Conservation (phyloP, 2,329 filamentous ascomycete species). For the Talaromyces sp. region DNA sequence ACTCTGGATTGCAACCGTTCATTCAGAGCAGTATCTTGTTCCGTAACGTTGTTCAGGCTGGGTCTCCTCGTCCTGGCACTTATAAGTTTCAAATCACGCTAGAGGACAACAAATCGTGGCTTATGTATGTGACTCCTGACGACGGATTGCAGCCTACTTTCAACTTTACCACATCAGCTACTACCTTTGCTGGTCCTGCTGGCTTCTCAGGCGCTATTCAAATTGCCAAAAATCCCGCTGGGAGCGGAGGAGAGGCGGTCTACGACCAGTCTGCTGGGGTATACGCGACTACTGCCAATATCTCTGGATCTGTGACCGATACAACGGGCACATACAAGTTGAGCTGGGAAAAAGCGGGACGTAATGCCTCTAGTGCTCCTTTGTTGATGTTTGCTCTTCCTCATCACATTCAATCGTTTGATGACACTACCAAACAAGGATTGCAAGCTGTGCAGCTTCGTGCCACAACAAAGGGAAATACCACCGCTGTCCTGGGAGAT, state of each 20-base stretch:
- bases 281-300: slow-evolving; percentile 61
- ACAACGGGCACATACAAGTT: slow-evolving; percentile 68
- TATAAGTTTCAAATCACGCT: slow-evolving; percentile 73
- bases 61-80: slow-evolving; percentile 56
- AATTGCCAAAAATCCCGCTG: slow-evolving; percentile 68
- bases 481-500: slow-evolving; percentile 66
- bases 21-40: slow-evolving; percentile 75
- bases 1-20: slow-evolving; percentile 64
- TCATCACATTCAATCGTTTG: slow-evolving; percentile 77
- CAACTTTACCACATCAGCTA: slow-evolving; percentile 58
- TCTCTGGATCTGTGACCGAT: slow-evolving; percentile 58
- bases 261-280: slow-evolving; percentile 74
- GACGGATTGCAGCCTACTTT: slow-evolving; percentile 62
- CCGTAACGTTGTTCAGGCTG: slow-evolving; percentile 55
- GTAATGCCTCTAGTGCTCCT: slow-evolving; percentile 47
- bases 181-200: slow-evolving; percentile 58
- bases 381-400: slow-evolving; percentile 84
- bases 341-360: slow-evolving; percentile 66
- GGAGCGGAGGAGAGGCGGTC: slow-evolving; percentile 56
- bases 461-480: slow-evolving; percentile 80
- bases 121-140: slow-evolving; percentile 66
- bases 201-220: slow-evolving; percentile 78
- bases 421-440: slow-evolving; percentile 49
- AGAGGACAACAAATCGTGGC: slow-evolving; percentile 70
- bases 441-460: slow-evolving; percentile 58